Evolutionary conservation across 179 eudicot genomes (phyloP), one percentile per base, ranked within the genome.

Genomic region (Drosera spatulata): DNA sequence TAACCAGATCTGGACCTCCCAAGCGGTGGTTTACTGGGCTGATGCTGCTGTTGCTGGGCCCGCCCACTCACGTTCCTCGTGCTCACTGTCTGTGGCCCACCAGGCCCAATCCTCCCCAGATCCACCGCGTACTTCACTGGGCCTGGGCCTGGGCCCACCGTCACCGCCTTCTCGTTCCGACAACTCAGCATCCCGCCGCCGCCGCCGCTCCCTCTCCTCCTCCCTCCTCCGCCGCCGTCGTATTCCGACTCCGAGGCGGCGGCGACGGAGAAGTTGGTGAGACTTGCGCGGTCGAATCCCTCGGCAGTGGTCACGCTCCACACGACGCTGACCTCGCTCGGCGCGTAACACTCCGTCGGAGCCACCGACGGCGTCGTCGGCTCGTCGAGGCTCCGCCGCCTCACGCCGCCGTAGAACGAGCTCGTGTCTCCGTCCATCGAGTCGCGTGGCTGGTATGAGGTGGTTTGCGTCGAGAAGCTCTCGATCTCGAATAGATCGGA

Each of bases 401-500:
- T 46, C 40, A 7, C 67, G 41, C 4, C 61, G 53, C 39, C 39
- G 45, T 43, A 53, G 39, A 55, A 45, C 60, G 47, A 55, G 41
- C 22, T 64, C 59, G 60, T 5, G 9, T 44, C 66, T 2, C 81
- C 91, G 11, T 84, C 95, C 2, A 81, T 63, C 13, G 87, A 88
- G 45, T 80, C 86, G 4, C 82, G 64, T 10, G 75, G 60, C 7
- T 68, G 78, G 64, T 66, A 77, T 0, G 78, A 58, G 3, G 72
- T 58, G 4, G 84, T 56, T 4, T 66, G 75, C 3, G 82, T 80
- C 1, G 95, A 78, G 67, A 88, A 79, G 69, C 89, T 85, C 63
- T 91, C 96, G 47, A 91, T 79, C 65, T 91, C 98, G 68, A 91
- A 91, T 49, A 91, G 69, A 40, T 91, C 98, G 0, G 98, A 91